Evolutionary conservation across 495 filamentous ascomycete species (phyloP).

Genomic region (Penicillium subrubescens): DNA sequence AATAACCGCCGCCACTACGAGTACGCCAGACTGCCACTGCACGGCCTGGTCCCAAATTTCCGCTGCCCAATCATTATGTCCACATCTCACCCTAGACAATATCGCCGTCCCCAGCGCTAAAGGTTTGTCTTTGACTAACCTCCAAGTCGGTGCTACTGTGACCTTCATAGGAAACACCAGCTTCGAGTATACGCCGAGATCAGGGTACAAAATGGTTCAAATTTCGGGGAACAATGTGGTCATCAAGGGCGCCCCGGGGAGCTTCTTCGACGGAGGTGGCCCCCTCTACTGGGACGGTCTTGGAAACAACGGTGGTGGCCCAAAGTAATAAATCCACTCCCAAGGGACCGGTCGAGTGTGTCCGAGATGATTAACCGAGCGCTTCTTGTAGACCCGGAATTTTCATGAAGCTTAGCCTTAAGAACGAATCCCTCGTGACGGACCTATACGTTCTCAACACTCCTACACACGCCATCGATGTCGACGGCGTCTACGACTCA

Average conservation of each 20-base stretch:
- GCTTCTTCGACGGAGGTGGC: neutral
- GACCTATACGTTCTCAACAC: neutral
- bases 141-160: neutral
- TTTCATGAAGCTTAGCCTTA: neutral
- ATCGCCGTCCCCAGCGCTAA: neutral
- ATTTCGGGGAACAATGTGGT: neutral
- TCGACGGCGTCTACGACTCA: neutral
- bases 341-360: neutral
- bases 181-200: neutral
- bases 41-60: neutral
- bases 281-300: neutral
- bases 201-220: neutral
- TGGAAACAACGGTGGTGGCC: neutral
- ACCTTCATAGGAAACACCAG: neutral
- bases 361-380: neutral
- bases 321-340: neutral
- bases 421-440: neutral
- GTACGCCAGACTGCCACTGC: neutral
- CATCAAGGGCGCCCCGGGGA: neutral
- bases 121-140: neutral
- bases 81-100: neutral
- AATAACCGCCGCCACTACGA: neutral
- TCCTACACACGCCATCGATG: neutral
- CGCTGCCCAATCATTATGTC: neutral
- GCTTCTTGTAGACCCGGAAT: neutral